A percentile compares a stretch with the other conserved stretches of the same genome.
phyloP scores from a whole-genome alignment of 768 basidiomycete species.

The Psilocybe cyanescens region DNA sequence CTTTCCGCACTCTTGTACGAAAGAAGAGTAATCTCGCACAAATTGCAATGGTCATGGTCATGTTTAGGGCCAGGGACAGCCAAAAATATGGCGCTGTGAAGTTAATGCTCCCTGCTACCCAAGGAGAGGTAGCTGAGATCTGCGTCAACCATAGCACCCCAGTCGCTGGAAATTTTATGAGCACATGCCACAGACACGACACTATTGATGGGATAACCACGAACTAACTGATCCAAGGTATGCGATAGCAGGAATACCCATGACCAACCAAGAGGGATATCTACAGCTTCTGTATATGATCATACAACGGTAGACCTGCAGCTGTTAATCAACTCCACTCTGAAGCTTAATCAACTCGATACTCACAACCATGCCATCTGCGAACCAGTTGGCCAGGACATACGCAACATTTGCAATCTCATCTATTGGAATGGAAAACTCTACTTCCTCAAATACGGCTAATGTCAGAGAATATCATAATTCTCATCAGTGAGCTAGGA shows the following conservation, averaged over 20 bases:
- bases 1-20: slow-evolving; percentile 29
- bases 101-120: background rate
- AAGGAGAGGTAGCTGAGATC: background rate
- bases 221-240: background rate
- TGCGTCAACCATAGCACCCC: background rate
- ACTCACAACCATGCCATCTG: background rate
- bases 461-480: too few species aligned
- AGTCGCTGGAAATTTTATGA: background rate
- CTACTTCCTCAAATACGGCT: background rate
- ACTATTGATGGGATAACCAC: background rate
- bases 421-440: background rate
- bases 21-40: slow-evolving; percentile 35
- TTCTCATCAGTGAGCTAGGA: too few species aligned
- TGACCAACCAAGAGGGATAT: background rate
- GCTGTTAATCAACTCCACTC: background rate
- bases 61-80: slow-evolving; percentile 42
- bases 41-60: slow-evolving; percentile 44
- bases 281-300: background rate
- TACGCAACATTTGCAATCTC: background rate
- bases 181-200: background rate
- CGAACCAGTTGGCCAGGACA: background rate
- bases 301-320: background rate
- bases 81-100: background rate
- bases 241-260: background rate
- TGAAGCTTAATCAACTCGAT: background rate